These are phyloP conservation scores for Scheffersomyces stambukii DNA, from an alignment of 1,139 yeast species.

Conservation along the genomic window DNA sequence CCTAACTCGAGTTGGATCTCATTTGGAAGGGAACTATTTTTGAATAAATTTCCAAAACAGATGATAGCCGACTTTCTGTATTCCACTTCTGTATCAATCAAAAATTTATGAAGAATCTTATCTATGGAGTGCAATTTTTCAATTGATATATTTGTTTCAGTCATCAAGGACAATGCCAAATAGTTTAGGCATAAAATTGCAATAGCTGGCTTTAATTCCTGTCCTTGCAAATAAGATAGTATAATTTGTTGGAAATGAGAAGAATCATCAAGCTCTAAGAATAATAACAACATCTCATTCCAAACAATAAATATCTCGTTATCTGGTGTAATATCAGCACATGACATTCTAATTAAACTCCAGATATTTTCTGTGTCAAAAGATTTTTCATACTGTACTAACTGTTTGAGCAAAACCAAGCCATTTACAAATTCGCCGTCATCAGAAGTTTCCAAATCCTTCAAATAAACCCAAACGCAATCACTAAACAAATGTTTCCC, in stretches of 20 bases:
- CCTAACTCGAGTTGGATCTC: conserved; percentile 6
- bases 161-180: conserved; percentile 6
- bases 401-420: conserved; percentile 8
- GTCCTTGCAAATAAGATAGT: conserved; percentile 7
- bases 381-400: conserved; percentile 7
- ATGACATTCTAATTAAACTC: conserved; percentile 4
- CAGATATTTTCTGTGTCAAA: conserved; percentile 8
- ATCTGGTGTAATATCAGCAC: conserved; percentile 5
- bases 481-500: conserved; percentile 23
- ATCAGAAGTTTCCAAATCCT: conserved; percentile 3
- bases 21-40: conserved; percentile 13
- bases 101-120: conserved; percentile 19
- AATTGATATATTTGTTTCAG: conserved; percentile 4
- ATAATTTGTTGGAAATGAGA: conserved; percentile 5
- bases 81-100: conserved; percentile 32
- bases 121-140: conserved; percentile 20
- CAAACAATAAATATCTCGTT: conserved; percentile 10
- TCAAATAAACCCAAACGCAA: conserved; percentile 16
- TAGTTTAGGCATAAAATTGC: conserved; percentile 9
- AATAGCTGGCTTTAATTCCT: conserved; percentile 2
- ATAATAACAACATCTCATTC: conserved; percentile 9
- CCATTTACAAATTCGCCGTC: conserved; percentile 6
- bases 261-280: too few relatives aligned
- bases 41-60: conserved; percentile 35
- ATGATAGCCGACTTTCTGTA: conserved; percentile 38